Evolutionary conservation across 805 yeast species (phyloP).

Genomic region (Starmerella apis): DNA sequence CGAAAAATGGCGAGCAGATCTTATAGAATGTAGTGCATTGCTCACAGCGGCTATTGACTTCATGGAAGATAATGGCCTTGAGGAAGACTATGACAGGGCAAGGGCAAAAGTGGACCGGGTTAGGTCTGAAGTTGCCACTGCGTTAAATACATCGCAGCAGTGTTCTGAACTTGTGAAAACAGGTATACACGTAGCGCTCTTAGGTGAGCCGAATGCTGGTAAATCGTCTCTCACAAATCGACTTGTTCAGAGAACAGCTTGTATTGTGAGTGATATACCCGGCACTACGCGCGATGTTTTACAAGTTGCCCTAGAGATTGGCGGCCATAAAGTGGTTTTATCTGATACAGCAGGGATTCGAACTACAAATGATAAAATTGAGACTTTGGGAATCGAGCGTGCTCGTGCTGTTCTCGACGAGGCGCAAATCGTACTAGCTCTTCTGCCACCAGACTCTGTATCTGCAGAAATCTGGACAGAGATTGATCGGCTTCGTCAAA

Average conservation of each 20-base stretch:
- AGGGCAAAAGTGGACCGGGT: conserved; percentile 32
- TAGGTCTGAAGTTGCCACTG: conserved; percentile 35
- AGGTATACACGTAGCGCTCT: conserved; percentile 62
- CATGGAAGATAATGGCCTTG: conserved; percentile 84
- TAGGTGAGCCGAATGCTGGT: conserved; percentile 96
- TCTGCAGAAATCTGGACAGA: conserved; percentile 18
- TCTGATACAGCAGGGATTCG: conserved; percentile 94
- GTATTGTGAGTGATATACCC: conserved; percentile 81
- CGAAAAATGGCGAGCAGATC: conserved; percentile 51
- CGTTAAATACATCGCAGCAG: conserved; percentile 3
- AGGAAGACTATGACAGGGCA: conserved; percentile 23
- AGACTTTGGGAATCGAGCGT: conserved; percentile 67
- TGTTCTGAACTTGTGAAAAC: conserved; percentile 45
- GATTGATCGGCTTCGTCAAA: conserved; percentile 10
- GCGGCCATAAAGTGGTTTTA: conserved; percentile 71
- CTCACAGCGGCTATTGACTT: conserved; percentile 87
- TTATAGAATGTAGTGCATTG: conserved; percentile 59
- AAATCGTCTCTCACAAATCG: conserved; percentile 75
- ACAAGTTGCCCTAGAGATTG: conserved; percentile 68
- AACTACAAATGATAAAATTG: conserved; percentile 44
- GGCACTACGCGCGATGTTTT: conserved; percentile 91
- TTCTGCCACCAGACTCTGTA: conserved; percentile 38
- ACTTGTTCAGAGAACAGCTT: conserved; percentile 70
- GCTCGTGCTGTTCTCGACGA: conserved; percentile 51
- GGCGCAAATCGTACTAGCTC: conserved; percentile 61